These are phyloP conservation scores for Paramecium biaurelia DNA, from an alignment of 73 alveolate species.

Conservation along the genomic window DNA sequence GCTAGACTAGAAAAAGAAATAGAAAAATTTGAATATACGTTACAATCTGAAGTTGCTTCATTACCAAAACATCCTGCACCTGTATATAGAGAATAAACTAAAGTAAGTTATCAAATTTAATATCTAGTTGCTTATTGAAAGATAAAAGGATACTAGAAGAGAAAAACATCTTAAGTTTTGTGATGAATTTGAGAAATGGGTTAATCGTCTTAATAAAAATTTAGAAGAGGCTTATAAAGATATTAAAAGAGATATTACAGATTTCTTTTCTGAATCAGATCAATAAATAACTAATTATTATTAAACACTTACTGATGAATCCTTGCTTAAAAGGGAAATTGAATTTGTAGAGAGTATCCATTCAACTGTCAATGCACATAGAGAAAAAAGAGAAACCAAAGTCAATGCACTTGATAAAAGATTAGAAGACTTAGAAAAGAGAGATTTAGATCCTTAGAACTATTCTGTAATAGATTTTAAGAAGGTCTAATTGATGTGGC, in stretches of 20 bases:
- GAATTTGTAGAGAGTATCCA: conserved; percentile 54
- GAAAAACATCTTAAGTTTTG: conserved; percentile 51
- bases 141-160: conserved; percentile 40
- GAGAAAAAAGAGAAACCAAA: conserved; percentile 48
- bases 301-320: conserved; percentile 54
- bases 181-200: conserved; percentile 64
- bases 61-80: conserved; percentile 53
- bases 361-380: not conserved
- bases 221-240: conserved; percentile 61
- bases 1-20: conserved; percentile 53
- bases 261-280: conserved; percentile 51
- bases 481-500: conserved; percentile 55
- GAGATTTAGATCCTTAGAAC: conserved; percentile 50
- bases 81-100: not conserved
- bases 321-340: conserved; percentile 51
- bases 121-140: conserved; percentile 33
- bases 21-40: conserved; percentile 9
- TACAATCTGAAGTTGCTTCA: conserved; percentile 57
- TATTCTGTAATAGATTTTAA: conserved; percentile 53
- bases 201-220: conserved; percentile 30
- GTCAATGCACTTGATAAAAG: conserved; percentile 53
- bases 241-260: conserved; percentile 57
- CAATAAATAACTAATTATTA: conserved; percentile 32
- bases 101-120: conserved; percentile 22
- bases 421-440: conserved; percentile 54